A percentile compares a stretch with the other conserved stretches of the same genome.
phyloP scores from a whole-genome alignment of 1,284 basidiomycete species.

The Xerocomus minutiporus region DNA sequence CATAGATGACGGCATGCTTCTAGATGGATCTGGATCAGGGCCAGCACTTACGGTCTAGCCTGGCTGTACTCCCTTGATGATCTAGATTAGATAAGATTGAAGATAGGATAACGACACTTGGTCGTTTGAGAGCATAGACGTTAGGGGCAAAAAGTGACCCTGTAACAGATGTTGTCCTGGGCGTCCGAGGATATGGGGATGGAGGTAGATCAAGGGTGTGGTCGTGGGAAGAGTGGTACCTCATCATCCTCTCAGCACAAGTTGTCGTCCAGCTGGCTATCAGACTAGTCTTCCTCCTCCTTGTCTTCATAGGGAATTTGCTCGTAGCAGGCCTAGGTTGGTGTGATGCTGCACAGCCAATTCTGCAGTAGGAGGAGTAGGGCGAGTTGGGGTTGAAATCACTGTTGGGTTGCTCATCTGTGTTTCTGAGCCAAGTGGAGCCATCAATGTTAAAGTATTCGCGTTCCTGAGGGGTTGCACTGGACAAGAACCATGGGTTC shows the following conservation, averaged over 20 bases:
- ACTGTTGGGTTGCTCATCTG: slow-evolving; percentile 34
- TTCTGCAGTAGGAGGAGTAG: slow-evolving; percentile 57
- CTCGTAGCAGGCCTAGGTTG: slow-evolving; percentile 82
- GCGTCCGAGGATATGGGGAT: slow-evolving; percentile 25
- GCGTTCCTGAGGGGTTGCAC: slow-evolving; percentile 76
- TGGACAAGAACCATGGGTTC: slow-evolving; percentile 82
- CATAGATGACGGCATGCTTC: no score
- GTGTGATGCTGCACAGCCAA: slow-evolving; percentile 73
- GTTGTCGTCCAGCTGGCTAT: slow-evolving; percentile 46
- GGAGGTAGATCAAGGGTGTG: slow-evolving; percentile 20
- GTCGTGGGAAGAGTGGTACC: slow-evolving; percentile 38
- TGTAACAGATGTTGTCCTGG: slow-evolving; percentile 38
- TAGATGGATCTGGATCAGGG: no score
- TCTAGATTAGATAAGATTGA: no score
- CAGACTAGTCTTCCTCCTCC: slow-evolving; percentile 42
- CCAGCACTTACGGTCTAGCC: no score
- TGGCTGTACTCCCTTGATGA: no score
- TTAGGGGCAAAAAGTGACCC: no score
- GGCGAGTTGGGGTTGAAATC: slow-evolving; percentile 39
- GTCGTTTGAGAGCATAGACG: no score
- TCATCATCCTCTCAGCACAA: slow-evolving; percentile 72
- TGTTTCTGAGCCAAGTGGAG: slow-evolving; percentile 29
- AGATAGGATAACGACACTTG: no score
- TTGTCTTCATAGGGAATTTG: slow-evolving; percentile 65
- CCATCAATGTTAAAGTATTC: slow-evolving; percentile 76